Percentiles rank a stretch among this genome's conserved stretches.
Evolutionary conservation across 495 filamentous ascomycete species (phyloP).

Genomic region (Tuber indicum): DNA sequence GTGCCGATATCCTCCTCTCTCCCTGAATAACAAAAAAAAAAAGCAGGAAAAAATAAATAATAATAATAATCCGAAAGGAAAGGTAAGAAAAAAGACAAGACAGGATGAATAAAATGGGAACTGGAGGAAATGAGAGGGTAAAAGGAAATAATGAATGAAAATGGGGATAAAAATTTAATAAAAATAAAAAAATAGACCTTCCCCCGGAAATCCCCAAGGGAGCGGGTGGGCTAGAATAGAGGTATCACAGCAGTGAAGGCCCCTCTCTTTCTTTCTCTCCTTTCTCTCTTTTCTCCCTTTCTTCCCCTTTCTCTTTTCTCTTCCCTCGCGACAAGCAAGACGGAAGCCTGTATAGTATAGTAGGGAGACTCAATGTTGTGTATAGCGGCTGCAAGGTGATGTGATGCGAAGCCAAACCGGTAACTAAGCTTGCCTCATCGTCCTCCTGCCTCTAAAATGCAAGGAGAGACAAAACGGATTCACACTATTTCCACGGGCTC

Average conservation of each 20-base stretch:
- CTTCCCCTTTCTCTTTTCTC: background rate
- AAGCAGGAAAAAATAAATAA: constrained; percentile 3
- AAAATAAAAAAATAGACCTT: background rate
- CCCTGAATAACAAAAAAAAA: constrained; percentile 10
- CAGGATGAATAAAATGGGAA: background rate
- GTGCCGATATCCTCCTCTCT: constrained; percentile 1
- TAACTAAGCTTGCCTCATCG: constrained; percentile 18
- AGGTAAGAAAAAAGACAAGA: background rate
- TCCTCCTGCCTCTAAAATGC: constrained; percentile 16
- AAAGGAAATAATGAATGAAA: background rate
- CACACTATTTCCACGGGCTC: constrained; percentile 30
- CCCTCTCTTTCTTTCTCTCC: background rate
- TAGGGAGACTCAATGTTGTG: background rate
- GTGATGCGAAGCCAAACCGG: constrained; percentile 32
- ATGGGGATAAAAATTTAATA: background rate
- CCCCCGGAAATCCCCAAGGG: background rate
- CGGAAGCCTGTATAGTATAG: constrained; percentile 27
- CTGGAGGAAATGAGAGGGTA: background rate
- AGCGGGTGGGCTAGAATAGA: background rate
- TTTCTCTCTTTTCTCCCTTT: background rate
- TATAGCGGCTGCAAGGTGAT: constrained; percentile 32
- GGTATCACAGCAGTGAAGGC: background rate
- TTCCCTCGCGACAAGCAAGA: constrained; percentile 18
- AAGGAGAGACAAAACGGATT: constrained; percentile 22
- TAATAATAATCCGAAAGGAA: background rate